phyloP scores from a whole-genome alignment of 2,329 filamentous ascomycete species.

The Aspergillus luchuensis region DNA sequence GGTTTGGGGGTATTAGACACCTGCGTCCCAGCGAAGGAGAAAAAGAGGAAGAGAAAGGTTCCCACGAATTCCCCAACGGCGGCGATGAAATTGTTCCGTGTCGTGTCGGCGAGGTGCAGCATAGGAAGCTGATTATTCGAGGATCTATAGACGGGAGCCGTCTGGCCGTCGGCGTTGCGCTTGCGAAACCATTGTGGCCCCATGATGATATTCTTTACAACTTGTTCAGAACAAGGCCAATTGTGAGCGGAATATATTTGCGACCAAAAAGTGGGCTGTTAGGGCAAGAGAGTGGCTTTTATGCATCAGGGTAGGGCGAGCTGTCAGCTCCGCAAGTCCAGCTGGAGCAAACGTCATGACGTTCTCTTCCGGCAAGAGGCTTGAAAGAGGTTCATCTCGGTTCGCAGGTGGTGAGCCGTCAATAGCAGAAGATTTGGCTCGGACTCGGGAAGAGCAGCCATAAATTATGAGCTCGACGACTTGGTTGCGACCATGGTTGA shows the following conservation, averaged over 20 bases:
- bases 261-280: not conserved
- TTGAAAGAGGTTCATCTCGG: not conserved
- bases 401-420: not conserved
- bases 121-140: slow-evolving; percentile 34
- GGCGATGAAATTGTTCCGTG: slow-evolving; percentile 51
- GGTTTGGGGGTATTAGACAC: slow-evolving; percentile 46
- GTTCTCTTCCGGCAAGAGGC: not conserved
- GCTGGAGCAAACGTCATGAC: not conserved
- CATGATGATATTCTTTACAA: not conserved
- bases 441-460: not conserved
- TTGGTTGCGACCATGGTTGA: not conserved
- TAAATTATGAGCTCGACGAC: not conserved
- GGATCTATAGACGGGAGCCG: not conserved
- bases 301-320: not conserved
- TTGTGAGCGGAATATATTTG: not conserved
- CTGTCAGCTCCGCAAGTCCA: not conserved
- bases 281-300: not conserved
- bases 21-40: slow-evolving; percentile 51
- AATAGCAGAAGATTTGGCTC: not conserved
- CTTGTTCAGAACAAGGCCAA: not conserved
- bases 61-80: slow-evolving; percentile 55
- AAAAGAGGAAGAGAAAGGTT: slow-evolving; percentile 55
- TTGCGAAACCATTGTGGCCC: not conserved
- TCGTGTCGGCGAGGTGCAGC: slow-evolving; percentile 35
- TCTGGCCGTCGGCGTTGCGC: not conserved